These are phyloP conservation scores for Alternaria gansuensis DNA, from an alignment of 2,329 filamentous ascomycete species.

Conservation along the genomic window DNA sequence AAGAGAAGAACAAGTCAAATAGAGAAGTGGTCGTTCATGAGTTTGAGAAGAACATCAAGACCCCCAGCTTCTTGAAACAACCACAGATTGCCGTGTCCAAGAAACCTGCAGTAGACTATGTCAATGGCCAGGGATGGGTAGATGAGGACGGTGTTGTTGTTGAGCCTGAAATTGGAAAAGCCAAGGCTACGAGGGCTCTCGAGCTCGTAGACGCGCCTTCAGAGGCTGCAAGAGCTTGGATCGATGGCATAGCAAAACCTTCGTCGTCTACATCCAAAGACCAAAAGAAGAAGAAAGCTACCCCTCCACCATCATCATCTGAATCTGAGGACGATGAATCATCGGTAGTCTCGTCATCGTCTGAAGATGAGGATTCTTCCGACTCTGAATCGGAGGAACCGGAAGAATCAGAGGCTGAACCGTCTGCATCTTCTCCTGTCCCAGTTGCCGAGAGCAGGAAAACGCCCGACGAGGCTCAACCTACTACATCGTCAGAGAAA, in stretches of 20 bases:
- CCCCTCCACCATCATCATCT: conserved; percentile 38
- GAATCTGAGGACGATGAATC: conserved; percentile 43
- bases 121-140: conserved; percentile 89
- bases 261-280: conserved; percentile 28
- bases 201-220: conserved; percentile 45
- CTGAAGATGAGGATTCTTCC: conserved; percentile 39
- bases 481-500: conserved; percentile 39
- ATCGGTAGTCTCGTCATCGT: conserved; percentile 51
- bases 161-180: conserved; percentile 61
- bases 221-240: conserved; percentile 34
- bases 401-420: conserved; percentile 29
- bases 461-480: conserved; percentile 25
- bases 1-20: conserved; percentile 64
- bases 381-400: conserved; percentile 33
- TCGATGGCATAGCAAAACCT: conserved; percentile 29
- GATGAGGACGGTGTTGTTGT: conserved; percentile 80
- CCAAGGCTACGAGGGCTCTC: conserved; percentile 44
- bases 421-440: conserved; percentile 27
- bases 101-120: conserved; percentile 69
- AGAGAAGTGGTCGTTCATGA: conserved; percentile 79
- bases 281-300: conserved; percentile 35
- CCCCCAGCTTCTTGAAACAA: conserved; percentile 80
- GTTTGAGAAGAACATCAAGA: conserved; percentile 84
- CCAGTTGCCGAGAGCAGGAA: conserved; percentile 22
- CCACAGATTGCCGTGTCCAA: conserved; percentile 56